Percentiles rank a stretch among this genome's conserved stretches.
Evolutionary conservation across 495 filamentous ascomycete genomes (phyloP).

Genomic region (Neurospora cerealis): DNA sequence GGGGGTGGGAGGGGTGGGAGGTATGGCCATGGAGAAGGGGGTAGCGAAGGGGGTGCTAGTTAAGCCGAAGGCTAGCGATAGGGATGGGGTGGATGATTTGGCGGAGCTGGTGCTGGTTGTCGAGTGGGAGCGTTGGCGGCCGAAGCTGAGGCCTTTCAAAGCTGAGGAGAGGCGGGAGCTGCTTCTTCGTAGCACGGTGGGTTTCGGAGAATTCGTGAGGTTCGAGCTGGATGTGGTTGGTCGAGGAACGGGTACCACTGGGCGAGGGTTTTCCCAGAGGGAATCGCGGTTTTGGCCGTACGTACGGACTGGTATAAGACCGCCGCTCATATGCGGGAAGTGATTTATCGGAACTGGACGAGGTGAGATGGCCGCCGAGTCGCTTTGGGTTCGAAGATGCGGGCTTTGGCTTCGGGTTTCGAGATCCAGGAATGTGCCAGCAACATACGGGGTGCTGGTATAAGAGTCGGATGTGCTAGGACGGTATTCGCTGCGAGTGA

Average conservation of each 20-base stretch:
- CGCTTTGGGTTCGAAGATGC: background rate
- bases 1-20: background rate
- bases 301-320: background rate
- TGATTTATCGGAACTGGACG: background rate
- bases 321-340: background rate
- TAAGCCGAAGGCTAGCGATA: background rate
- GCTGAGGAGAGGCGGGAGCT: constrained; percentile 25
- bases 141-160: constrained; percentile 8
- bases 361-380: background rate
- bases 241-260: constrained; percentile 2
- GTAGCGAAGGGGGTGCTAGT: background rate
- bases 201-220: background rate
- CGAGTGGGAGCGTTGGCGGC: background rate
- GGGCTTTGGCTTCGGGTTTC: background rate
- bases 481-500: background rate
- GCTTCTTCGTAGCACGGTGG: constrained; percentile 17
- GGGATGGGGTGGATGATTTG: background rate
- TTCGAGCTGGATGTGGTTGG: constrained; percentile 3
- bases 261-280: constrained; percentile 9
- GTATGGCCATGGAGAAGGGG: background rate
- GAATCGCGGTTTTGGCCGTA: background rate
- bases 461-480: constrained; percentile 3
- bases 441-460: background rate
- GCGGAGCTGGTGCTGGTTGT: background rate
- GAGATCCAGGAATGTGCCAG: background rate